phyloP scores from a whole-genome alignment of 768 basidiomycete genomes.

The Pulveroboletus frians region DNA sequence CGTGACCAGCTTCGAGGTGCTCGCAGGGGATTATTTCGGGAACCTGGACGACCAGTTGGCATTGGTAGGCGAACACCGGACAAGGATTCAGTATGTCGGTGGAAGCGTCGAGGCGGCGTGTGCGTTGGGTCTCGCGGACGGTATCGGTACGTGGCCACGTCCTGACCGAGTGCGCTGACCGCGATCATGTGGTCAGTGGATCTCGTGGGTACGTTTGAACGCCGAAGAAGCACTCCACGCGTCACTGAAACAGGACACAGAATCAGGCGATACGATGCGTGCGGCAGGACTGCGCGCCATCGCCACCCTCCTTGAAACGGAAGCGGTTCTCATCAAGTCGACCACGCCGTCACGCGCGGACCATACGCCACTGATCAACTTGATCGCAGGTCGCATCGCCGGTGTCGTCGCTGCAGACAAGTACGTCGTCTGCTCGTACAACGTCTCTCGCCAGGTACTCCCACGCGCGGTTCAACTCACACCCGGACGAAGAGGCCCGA shows the following conservation, averaged over 20 bases:
- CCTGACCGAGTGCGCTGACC: conserved; percentile 3
- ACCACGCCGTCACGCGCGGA: conserved; percentile 56
- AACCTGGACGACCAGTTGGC: conserved; percentile 52
- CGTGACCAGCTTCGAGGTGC: conserved; percentile 92
- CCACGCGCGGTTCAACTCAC: conserved; percentile 63
- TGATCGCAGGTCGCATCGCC: conserved; percentile 82
- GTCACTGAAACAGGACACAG: conserved; percentile 35
- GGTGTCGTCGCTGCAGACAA: conserved; percentile 85
- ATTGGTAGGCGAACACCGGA: conserved; percentile 52
- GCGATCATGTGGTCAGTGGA: conserved; percentile 54
- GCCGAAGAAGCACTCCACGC: neutral
- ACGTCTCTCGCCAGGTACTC: conserved; percentile 66
- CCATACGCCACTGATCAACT: conserved; percentile 61
- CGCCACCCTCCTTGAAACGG: conserved; percentile 76
- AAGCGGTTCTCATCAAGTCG: conserved; percentile 92
- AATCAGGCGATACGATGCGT: conserved; percentile 99
- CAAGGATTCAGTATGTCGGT: conserved; percentile 91
- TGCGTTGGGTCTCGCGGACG: conserved; percentile 92
- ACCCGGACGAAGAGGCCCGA: conserved; percentile 86
- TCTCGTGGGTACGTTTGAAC: conserved; percentile 71
- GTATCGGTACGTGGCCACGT: conserved; percentile 63
- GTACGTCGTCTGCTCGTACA: conserved; percentile 92
- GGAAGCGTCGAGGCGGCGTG: conserved; percentile 99
- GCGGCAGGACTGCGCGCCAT: conserved; percentile 94
- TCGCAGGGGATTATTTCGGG: conserved; percentile 74